Evolutionary conservation across 305 asterid species (phyloP), one percentile per base, ranked within the genome.

Genomic region (Galium porrigens): DNA sequence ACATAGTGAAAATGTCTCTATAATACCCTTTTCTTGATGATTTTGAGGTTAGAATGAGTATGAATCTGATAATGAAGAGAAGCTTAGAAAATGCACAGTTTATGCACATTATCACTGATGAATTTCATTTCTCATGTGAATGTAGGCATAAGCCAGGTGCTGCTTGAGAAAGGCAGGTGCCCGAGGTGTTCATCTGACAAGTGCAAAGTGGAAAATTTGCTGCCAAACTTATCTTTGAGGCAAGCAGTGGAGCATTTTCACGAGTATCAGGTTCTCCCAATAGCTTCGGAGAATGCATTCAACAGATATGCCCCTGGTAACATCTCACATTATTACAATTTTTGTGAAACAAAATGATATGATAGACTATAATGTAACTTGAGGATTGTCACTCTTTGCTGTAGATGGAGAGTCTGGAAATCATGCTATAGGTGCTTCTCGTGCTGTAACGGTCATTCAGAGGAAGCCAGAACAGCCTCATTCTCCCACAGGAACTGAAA

Each of bases 321-420:
- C 70, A 66, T 49, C 30, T 63, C 55, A 63, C 54, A 37, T 57
- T 33, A 46, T 34, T 49, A 7, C 34, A 7, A 9, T 57, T 14
- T 6, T 42, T 10, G 65, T 33, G 15, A 30, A 41, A 32, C 25
- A 53, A 14, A 64, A 30, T 32, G 12, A 57, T 32, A 3, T 5
- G 33, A 33, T 30, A 32, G 48, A 6, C 12, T 48, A 48, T n/a
- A 48, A 10, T 33, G n/a, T 64, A 15, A 49, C 41, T 15, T 5
- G 15, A 27, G 41, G 1, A 14, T 11, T 27, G 12, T 27, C 22
- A n/a, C 41, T 52, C 6, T 57, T 75, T 66, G 52, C 58, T 81
- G 82, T 86, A 91, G 97, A 91, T 74, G 96, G 87, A 51, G 95
- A 91, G 83, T 91, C 97, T 73, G 92, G 83, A 76, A 88, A 82